A percentile compares a stretch with the other conserved stretches of the same genome.
Conservation (phyloP, 164 flowering plant genomes). For the Cinnamomum chago region DNA sequence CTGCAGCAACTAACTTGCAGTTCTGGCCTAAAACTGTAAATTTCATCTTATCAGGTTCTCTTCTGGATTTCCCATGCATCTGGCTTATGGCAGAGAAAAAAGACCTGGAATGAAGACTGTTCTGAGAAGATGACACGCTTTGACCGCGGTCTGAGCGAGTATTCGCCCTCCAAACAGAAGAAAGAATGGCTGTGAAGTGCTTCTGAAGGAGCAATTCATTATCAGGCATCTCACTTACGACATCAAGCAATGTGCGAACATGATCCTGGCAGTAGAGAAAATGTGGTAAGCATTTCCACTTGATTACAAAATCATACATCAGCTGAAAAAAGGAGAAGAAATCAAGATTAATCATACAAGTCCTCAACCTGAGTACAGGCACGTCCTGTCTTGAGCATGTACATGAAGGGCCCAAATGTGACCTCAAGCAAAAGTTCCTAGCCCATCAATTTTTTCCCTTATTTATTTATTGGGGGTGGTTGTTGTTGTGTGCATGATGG, state of each 20-base stretch:
- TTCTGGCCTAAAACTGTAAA: conserved; percentile 34
- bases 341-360: too few species aligned
- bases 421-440: too few species aligned
- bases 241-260: conserved; percentile 50
- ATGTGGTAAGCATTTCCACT: background rate
- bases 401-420: too few species aligned
- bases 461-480: too few species aligned
- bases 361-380: too few species aligned
- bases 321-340: too few species aligned
- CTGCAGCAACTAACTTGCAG: conserved; percentile 54
- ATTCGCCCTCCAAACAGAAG: conserved; percentile 69
- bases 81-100: conserved; percentile 22
- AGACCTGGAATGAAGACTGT: conserved; percentile 28
- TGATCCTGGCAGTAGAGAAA: conserved; percentile 53
- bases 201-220: conserved; percentile 74
- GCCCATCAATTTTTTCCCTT: too few species aligned
- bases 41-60: conserved; percentile 31
- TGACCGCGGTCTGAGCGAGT: conserved; percentile 20
- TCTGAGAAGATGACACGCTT: conserved; percentile 27
- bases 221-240: conserved; percentile 65
- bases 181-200: conserved; percentile 84
- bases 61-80: conserved; percentile 17
- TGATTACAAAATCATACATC: too few species aligned
- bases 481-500: too few species aligned
- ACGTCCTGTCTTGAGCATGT: too few species aligned